phyloP scores from a whole-genome alignment of 805 yeast species.

The Lipomyces sp. region DNA sequence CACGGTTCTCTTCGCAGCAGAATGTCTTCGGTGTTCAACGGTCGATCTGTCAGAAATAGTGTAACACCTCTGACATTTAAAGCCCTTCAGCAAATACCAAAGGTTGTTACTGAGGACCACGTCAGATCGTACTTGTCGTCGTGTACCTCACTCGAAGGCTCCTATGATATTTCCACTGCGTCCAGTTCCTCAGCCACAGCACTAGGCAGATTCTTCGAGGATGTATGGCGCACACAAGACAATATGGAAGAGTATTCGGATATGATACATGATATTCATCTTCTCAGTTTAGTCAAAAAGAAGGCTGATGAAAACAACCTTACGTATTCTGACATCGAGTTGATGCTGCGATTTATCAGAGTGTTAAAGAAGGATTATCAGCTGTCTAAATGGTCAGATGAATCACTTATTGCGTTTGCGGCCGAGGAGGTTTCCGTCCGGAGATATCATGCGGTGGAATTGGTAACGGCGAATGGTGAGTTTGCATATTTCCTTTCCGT shows the following conservation, averaged over 20 bases:
- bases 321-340: conserved; percentile 7
- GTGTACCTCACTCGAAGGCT: not conserved
- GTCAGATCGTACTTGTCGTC: conserved; percentile 1
- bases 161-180: not conserved
- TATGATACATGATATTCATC: conserved; percentile 5
- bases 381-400: conserved; percentile 11
- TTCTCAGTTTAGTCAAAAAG: not conserved
- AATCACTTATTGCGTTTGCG: not conserved
- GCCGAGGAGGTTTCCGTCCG: not conserved
- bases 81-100: conserved; percentile 1
- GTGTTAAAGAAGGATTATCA: conserved; percentile 8
- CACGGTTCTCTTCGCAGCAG: conserved; percentile 4
- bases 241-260: conserved; percentile 10
- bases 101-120: not conserved
- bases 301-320: not conserved
- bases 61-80: not conserved
- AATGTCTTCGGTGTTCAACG: conserved; percentile 1
- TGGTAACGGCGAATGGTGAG: not conserved
- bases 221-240: not conserved
- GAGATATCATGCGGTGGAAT: not conserved
- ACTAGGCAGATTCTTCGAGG: not conserved
- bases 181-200: conserved; percentile 4
- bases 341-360: conserved; percentile 10
- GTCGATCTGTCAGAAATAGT: not conserved
- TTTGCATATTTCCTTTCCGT: not conserved